These are phyloP conservation scores for Penicillium oxalicum DNA, from an alignment of 2,329 filamentous ascomycete species.

Conservation along the genomic window DNA sequence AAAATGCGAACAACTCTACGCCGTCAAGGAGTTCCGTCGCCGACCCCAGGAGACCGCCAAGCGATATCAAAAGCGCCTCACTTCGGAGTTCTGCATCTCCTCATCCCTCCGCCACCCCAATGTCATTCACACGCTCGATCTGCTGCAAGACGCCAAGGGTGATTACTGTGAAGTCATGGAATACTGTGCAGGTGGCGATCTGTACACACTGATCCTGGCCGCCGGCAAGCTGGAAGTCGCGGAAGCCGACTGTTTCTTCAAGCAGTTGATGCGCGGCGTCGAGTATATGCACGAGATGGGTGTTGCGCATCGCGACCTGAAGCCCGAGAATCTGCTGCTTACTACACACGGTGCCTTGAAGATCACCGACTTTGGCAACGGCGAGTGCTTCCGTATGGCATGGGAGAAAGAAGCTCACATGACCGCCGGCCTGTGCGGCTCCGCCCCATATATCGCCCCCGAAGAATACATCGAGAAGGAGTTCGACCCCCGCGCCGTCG, in stretches of 20 bases:
- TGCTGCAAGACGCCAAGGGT: conserved; percentile 91
- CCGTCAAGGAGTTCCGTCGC: conserved; percentile 95
- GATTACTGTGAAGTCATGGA: conserved; percentile 99
- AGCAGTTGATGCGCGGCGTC: conserved; percentile 97
- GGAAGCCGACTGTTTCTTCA: conserved; percentile 97
- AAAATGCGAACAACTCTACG: conserved; percentile 80
- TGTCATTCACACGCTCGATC: conserved; percentile 93
- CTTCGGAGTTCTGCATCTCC: conserved; percentile 96
- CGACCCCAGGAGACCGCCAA: conserved; percentile 91
- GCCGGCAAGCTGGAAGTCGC: conserved; percentile 81
- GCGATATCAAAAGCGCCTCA: conserved; percentile 95
- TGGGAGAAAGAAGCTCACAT: conserved; percentile 99
- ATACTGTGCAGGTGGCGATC: conserved; percentile 91
- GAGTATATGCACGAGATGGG: conserved; percentile 99
- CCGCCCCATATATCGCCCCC: conserved; percentile 92
- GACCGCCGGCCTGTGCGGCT: conserved; percentile 94
- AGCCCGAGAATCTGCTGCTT: conserved; percentile 91
- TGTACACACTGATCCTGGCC: conserved; percentile 87
- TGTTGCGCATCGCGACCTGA: conserved; percentile 91
- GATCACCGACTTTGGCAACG: conserved; percentile 98
- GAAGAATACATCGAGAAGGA: conserved; percentile 95
- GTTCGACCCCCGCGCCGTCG: conserved; percentile 94
- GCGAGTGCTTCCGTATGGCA: conserved; percentile 98
- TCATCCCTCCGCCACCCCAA: conserved; percentile 95
- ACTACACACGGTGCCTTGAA: conserved; percentile 90